Base-by-base conservation (phyloP, 306 rosid genomes). In the Hylodesmum podocarpum region DNA sequence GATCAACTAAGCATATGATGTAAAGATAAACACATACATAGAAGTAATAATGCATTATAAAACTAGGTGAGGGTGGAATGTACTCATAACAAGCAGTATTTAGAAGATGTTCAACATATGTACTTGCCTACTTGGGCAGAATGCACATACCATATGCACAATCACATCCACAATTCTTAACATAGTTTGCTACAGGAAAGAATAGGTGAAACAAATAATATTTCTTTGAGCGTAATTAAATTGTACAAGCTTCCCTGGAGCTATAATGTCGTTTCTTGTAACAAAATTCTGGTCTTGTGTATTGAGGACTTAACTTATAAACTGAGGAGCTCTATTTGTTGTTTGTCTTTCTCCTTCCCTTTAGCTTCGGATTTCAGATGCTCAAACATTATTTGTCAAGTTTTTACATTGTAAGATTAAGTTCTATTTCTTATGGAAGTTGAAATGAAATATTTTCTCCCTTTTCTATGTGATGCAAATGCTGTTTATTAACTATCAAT, bases 321-420 rank as follows among this genome's bases (percentile, higher is more conserved):
- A 31, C n/a, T 0, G 7, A 49, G 61, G 47, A 13, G 34, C 21
- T 34, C 36, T 72, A 49, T 62, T 27, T 71, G 11, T 57, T 78
- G 50, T 16, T 78, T 47, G 33, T 53, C 51, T 69, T 69, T 44
- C 41, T 78, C 28, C 21, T 78, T 15, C 70, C 70, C 41, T 22
- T 9, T 11, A 3, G 54, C 19, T 4, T 34, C 65, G 33, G 6
- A 51, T 22, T 22, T 78, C 41, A 6, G 25, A 34, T 71, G 22
- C 47, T 13, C 18, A 37, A 13, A 13, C 62, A 55, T 53, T 66
- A 18, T 53, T 61, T 63, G 21, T 1, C 75, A 25, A 57, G 25
- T 77, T 67, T 68, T 51, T 68, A 75, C 54, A 49, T 59, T 70
- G 44, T 31, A 76, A 70, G 29, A 41, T 50, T 41, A 66, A 46